Evolutionary conservation across 345 rosid genomes (phyloP), one percentile per base, ranked within the genome.

Genomic region (Eutrema yunnanense): DNA sequence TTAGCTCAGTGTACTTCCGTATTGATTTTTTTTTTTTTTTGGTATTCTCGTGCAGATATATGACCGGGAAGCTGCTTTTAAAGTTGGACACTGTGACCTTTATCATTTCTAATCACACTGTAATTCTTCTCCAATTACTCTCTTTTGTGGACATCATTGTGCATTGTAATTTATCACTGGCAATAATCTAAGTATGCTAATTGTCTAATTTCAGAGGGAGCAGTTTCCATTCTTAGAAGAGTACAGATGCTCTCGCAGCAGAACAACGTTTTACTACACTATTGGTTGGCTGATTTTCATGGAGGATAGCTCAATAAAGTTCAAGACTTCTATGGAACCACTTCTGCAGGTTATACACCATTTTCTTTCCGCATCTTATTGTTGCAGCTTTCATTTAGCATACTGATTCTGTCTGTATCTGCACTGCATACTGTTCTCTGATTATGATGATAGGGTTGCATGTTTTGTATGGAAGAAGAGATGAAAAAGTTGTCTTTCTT

Each of bases 41-140:
- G 70, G 42, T n/a, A 53, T 63, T 55, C 70, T 67, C 53, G 4
- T 49, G 65, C 89, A 96, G 99, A 63, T 96, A 88, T 79, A 96
- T 96, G 99, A 90, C 97, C 58, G 99, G 99, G 63, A 96, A 92
- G 82, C 82, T 96, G 76, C 99, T 96, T 75, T 81, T 92, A 79
- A 92, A 90, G 86, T 78, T 92, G 86, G 98, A 96, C 55, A 81
- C 97, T 26, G 82, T 92, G 74, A 90, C 90, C 79, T 96, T 92
- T 78, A 90, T 96, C 59, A 84, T 96, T 50, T 88, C 96, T 71
- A 96, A 96, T 81, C 98, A 96, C 76, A 88, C 99, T 59, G 99
- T 96, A 88, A 84, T 72, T 74, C 67, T 57, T 32, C 65, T 72
- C 61, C 40, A 75, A 42, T 16, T 11, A 65, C 34, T 32, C 37